These are phyloP conservation scores for Juncus effusus DNA, from an alignment of 176 grass and related monocot species.

Conservation along the genomic window DNA sequence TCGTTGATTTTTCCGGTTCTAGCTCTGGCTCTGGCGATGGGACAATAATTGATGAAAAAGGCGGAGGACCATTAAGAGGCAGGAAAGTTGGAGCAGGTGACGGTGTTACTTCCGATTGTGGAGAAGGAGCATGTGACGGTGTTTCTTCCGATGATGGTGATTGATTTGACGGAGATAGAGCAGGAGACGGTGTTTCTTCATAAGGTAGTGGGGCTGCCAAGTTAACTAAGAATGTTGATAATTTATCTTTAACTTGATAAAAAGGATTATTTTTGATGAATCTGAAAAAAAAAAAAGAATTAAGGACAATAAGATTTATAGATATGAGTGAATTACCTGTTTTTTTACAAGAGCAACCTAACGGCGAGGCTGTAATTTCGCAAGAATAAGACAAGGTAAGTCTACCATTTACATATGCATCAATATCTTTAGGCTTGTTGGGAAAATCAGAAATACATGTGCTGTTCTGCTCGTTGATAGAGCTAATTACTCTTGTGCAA, in stretches of 20 bases:
- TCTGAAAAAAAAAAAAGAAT: neutral
- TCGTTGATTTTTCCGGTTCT: neutral
- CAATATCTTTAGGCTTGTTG: neutral
- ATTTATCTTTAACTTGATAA: neutral
- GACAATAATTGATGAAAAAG: neutral
- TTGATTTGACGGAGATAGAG: neutral
- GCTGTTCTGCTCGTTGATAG: neutral
- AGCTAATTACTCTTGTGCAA: neutral
- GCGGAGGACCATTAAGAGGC: neutral
- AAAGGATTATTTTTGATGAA: neutral
- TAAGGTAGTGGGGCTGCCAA: too few species aligned
- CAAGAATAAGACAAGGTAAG: conserved; percentile 6
- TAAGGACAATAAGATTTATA: neutral
- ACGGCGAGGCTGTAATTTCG: neutral
- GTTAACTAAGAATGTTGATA: too few species aligned
- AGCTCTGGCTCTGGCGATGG: neutral
- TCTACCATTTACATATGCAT: neutral
- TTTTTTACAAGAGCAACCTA: neutral
- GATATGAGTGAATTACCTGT: neutral
- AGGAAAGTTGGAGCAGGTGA: neutral
- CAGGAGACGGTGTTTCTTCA: too few species aligned
- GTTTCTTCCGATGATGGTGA: too few species aligned
- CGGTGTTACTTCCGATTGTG: too few species aligned
- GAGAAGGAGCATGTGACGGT: neutral
- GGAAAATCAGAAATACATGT: conserved; percentile 14